phyloP scores from a whole-genome alignment of 371 early-diverging fungal species.

The Apophysomyces sp. region DNA sequence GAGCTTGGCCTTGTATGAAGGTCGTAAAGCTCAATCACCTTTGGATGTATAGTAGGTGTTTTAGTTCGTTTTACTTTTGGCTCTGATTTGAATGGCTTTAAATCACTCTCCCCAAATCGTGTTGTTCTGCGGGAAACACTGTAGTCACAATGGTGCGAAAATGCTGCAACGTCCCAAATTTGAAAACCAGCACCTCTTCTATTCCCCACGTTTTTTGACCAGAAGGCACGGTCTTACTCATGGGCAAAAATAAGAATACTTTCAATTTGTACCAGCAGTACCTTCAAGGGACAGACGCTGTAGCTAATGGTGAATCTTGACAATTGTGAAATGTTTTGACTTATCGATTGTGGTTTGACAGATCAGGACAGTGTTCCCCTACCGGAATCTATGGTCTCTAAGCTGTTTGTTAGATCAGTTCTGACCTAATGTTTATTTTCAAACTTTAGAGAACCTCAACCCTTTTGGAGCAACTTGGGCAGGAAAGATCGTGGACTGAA shows the following conservation, averaged over 20 bases:
- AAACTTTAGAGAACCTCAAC: slow-evolving; percentile 53
- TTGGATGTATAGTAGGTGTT: too few relatives aligned
- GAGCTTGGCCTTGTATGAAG: too few relatives aligned
- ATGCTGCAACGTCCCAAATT: too few relatives aligned
- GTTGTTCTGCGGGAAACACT: too few relatives aligned
- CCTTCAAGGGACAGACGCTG: slow-evolving; percentile 11
- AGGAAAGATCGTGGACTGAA: slow-evolving; percentile 59
- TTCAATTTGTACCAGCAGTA: slow-evolving; percentile 24
- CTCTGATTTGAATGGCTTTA: too few relatives aligned
- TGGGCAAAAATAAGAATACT: slow-evolving; percentile 23
- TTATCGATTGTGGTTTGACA: background rate
- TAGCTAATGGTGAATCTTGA: background rate
- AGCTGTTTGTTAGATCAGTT: background rate
- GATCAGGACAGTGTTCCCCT: slow-evolving; percentile 20
- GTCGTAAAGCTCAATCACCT: too few relatives aligned
- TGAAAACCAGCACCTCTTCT: too few relatives aligned
- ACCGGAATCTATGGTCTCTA: slow-evolving; percentile 29
- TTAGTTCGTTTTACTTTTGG: too few relatives aligned
- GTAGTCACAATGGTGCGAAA: too few relatives aligned
- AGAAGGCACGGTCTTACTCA: too few relatives aligned
- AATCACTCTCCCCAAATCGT: too few relatives aligned
- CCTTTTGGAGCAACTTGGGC: slow-evolving; percentile 60
- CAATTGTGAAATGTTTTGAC: background rate
- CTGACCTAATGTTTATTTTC: background rate
- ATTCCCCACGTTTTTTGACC: too few relatives aligned